A percentile compares a stretch with the other conserved stretches of the same genome.
phyloP scores from a whole-genome alignment of 805 yeast genomes.

The Wickerhamomyces tratensis region DNA sequence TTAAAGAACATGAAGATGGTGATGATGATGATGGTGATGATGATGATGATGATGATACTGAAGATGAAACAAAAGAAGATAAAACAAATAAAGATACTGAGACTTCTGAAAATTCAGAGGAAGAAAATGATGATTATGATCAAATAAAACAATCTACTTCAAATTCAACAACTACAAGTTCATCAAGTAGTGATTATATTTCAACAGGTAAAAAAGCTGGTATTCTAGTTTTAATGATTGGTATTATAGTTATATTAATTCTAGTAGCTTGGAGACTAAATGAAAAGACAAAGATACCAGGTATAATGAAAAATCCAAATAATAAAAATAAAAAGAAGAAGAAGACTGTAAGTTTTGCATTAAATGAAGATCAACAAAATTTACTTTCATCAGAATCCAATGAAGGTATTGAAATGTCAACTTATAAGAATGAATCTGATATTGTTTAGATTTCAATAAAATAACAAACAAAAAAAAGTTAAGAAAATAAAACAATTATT shows the following conservation, averaged over 20 bases:
- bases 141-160: conserved; percentile 8
- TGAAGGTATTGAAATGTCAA: neutral
- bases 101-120: neutral
- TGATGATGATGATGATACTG: neutral
- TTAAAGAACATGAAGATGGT: neutral
- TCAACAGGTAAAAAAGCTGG: neutral
- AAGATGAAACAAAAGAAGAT: neutral
- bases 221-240: neutral
- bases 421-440: neutral
- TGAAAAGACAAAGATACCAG: neutral
- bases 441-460: neutral
- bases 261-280: neutral
- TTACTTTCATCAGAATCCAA: neutral
- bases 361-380: neutral
- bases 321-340: neutral
- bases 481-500: too few species aligned
- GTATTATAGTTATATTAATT: too few species aligned
- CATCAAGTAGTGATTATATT: too few species aligned
- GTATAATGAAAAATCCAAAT: neutral
- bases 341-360: neutral
- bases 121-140: conserved; percentile 6
- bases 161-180: too few species aligned
- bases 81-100: neutral
- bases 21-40: conserved; percentile 1
- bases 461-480: too few species aligned